Evolutionary conservation across 306 rosid species (phyloP).

Genomic region (Cucurbita maxima): DNA sequence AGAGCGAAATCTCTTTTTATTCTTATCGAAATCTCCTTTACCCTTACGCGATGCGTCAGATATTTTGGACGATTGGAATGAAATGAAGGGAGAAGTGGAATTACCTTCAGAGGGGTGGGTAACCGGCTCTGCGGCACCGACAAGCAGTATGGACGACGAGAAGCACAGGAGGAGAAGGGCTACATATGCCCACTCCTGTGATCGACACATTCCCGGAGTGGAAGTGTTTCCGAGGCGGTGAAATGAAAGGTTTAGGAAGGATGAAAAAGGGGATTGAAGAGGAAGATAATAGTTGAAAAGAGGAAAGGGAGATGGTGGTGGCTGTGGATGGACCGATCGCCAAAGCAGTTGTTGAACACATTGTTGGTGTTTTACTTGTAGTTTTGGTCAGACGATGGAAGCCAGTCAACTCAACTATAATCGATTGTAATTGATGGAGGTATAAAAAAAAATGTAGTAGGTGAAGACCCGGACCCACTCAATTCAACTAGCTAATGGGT

Average conservation of each 20-base stretch:
- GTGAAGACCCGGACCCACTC: background rate
- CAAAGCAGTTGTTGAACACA: background rate
- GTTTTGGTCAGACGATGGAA: background rate
- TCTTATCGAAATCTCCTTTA: too few species aligned
- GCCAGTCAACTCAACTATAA: background rate
- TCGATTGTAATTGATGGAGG: too few species aligned
- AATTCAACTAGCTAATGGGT: background rate
- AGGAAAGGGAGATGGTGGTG: background rate
- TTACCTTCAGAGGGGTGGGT: constrained; percentile 53
- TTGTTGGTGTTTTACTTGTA: background rate
- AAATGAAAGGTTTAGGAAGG: background rate
- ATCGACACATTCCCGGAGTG: constrained; percentile 27
- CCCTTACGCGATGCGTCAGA: background rate
- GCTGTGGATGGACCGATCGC: background rate
- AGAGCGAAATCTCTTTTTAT: background rate
- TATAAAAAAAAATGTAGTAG: too few species aligned
- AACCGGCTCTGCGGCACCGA: constrained; percentile 17
- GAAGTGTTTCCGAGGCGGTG: background rate
- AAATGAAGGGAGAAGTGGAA: background rate
- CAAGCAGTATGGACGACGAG: constrained; percentile 29
- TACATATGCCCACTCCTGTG: constrained; percentile 25
- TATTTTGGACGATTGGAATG: background rate
- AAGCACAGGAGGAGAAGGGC: constrained; percentile 27
- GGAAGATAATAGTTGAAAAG: background rate
- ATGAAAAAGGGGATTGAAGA: background rate